Percentiles rank a stretch among this genome's conserved stretches.
These are phyloP conservation scores for Styphnolobium japonicum DNA, from an alignment of 306 rosid genomes.

Conservation along the genomic window DNA sequence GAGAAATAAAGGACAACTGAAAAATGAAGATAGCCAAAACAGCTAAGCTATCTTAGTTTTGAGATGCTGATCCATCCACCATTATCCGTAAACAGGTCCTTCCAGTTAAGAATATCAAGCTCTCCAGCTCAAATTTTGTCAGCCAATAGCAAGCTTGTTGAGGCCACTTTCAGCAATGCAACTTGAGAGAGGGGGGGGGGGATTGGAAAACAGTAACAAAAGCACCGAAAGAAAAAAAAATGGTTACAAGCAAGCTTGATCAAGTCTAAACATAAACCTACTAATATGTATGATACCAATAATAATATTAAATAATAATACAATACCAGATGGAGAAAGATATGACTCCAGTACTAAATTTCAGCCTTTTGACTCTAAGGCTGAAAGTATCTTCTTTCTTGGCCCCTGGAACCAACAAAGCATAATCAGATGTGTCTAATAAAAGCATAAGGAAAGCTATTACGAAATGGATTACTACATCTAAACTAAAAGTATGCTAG, in stretches of 20 bases:
- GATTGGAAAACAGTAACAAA: too few relatives aligned
- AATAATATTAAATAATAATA: not conserved
- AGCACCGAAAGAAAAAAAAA: not conserved
- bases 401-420: constrained; percentile 75
- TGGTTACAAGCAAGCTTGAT: constrained; percentile 15
- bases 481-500: not conserved
- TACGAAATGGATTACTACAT: not conserved
- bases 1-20: not conserved
- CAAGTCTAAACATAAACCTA: constrained; percentile 19
- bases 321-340: not conserved
- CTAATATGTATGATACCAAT: not conserved
- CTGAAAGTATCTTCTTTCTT: constrained; percentile 94
- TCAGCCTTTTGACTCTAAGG: constrained; percentile 81
- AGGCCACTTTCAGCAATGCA: constrained; percentile 27
- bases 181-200: not conserved
- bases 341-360: constrained; percentile 5
- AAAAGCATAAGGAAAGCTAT: not conserved
- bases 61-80: constrained; percentile 19
- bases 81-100: constrained; percentile 5
- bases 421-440: constrained; percentile 23
- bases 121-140: not conserved
- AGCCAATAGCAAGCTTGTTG: not conserved
- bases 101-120: constrained; percentile 1
- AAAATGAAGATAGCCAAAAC: not conserved
- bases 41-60: constrained; percentile 23